These are phyloP conservation scores for Favolaschia claudopus DNA, from an alignment of 768 basidiomycete species.

Conservation along the genomic window DNA sequence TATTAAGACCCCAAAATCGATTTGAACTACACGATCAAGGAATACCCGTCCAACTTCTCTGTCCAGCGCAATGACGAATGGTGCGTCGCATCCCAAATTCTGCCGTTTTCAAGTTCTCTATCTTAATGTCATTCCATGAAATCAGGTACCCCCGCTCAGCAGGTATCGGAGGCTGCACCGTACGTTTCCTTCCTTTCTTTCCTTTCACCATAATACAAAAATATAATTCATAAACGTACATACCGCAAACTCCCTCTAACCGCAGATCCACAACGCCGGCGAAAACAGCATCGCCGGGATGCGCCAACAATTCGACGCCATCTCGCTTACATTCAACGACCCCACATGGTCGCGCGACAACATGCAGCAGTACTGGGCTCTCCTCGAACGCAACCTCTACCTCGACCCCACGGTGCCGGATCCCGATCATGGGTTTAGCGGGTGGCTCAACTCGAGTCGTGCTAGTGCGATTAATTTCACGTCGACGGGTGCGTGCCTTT, in stretches of 20 bases:
- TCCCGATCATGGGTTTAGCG: slow-evolving; percentile 37
- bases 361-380: slow-evolving; percentile 37
- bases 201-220: not conserved
- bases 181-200: slow-evolving; percentile 18
- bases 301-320: slow-evolving; percentile 31
- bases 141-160: slow-evolving; percentile 38
- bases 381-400: slow-evolving; percentile 35
- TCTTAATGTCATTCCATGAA: not conserved
- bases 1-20: slow-evolving; percentile 33
- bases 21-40: slow-evolving; percentile 35
- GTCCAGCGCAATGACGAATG: slow-evolving; percentile 29
- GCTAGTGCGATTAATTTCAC: not conserved
- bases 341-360: slow-evolving; percentile 36
- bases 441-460: slow-evolving; percentile 34
- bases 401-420: slow-evolving; percentile 18
- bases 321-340: slow-evolving; percentile 35
- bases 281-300: slow-evolving; percentile 36
- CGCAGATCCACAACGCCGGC: slow-evolving; percentile 39
- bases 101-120: not conserved
- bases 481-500: slow-evolving; percentile 17
- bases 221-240: no score
- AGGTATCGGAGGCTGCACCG: slow-evolving; percentile 39
- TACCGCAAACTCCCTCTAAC: not conserved
- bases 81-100: slow-evolving; percentile 17
- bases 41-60: slow-evolving; percentile 34